Evolutionary conservation across 108 stramenopile genomes (phyloP).

Genomic region (Hondaea fermentalgiana): DNA sequence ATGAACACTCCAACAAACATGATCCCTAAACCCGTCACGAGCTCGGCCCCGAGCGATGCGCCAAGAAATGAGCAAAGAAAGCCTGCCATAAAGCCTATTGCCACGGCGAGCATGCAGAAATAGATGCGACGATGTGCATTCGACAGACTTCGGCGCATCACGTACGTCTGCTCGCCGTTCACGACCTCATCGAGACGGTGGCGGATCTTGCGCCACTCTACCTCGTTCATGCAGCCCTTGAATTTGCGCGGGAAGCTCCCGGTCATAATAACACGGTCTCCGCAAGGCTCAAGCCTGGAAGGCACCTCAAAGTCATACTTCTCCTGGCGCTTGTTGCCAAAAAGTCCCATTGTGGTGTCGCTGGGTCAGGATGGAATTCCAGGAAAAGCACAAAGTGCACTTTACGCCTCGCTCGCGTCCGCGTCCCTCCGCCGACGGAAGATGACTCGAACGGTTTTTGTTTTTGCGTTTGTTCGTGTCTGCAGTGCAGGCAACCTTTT

Average conservation of each 20-base stretch:
- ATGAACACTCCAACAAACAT: background rate
- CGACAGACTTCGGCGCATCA: background rate
- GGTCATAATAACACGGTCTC: background rate
- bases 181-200: background rate
- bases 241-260: background rate
- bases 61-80: background rate
- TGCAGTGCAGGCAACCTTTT: no score
- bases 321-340: background rate
- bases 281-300: background rate
- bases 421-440: no score
- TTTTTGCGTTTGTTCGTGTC: no score
- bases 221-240: background rate
- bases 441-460: no score
- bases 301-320: background rate
- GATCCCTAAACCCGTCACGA: background rate
- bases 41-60: background rate
- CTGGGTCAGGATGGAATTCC: background rate
- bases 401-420: no score
- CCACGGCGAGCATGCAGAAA: background rate
- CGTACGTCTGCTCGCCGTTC: background rate
- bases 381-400: no score
- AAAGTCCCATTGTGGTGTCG: background rate
- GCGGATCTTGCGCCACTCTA: background rate
- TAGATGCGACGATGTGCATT: background rate
- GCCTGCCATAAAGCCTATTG: background rate